These are phyloP conservation scores for Eucalyptus lansdowneana DNA, from an alignment of 345 rosid genomes.

Conservation along the genomic window DNA sequence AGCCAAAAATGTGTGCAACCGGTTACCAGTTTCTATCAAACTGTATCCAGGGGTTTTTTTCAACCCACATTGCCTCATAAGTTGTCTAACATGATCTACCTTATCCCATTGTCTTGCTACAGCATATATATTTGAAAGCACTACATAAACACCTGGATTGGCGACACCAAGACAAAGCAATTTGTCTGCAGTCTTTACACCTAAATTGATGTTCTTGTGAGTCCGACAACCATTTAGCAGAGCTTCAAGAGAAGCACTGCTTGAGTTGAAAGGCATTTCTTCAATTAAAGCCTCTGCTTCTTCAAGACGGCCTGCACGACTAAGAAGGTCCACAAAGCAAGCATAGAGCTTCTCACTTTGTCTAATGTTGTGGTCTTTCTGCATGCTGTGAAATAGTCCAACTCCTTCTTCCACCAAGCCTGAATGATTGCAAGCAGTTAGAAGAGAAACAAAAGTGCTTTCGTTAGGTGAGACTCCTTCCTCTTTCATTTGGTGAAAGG, in stretches of 20 bases:
- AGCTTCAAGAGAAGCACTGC: constrained; percentile 5
- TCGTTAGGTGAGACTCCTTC: constrained; percentile 10
- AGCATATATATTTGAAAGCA: constrained; percentile 19
- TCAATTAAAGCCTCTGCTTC: constrained; percentile 14
- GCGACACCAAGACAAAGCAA: constrained; percentile 3
- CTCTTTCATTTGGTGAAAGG: neutral
- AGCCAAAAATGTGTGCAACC: constrained; percentile 11
- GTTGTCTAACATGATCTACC: constrained; percentile 10
- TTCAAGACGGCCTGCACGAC: constrained; percentile 15
- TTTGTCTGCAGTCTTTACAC: constrained; percentile 5
- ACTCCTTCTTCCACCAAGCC: constrained; percentile 15
- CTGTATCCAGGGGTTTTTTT: constrained; percentile 19
- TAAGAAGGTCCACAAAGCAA: constrained; percentile 23
- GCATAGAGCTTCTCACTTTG: constrained; percentile 13
- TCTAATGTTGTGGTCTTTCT: constrained; percentile 1
- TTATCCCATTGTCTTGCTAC: constrained; percentile 14
- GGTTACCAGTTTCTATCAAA: constrained; percentile 10
- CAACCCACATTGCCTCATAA: constrained; percentile 11
- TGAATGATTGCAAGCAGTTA: constrained; percentile 19
- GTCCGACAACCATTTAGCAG: constrained; percentile 13
- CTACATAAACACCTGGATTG: constrained; percentile 11
- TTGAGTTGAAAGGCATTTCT: constrained; percentile 2
- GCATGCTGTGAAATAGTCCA: constrained; percentile 5
- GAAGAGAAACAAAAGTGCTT: constrained; percentile 13
- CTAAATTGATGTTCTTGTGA: constrained; percentile 9